Evolutionary conservation across 441 rosid species (phyloP).

Genomic region (Aleurites moluccanus): DNA sequence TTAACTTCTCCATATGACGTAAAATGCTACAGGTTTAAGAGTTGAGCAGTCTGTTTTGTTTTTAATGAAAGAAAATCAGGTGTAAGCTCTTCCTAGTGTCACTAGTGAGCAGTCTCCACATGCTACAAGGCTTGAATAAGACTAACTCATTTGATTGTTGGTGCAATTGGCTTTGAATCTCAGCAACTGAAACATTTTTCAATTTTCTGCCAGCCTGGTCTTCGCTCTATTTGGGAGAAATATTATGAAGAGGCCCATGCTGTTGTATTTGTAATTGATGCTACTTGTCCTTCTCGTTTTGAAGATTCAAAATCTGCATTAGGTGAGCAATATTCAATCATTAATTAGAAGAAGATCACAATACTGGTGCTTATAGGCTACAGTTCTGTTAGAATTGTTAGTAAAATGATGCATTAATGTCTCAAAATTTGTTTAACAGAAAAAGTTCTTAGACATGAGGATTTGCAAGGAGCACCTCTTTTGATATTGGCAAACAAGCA

Average conservation of each 20-base stretch:
- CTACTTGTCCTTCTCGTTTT: constrained; percentile 83
- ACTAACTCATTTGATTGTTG: neutral
- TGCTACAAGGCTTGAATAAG: neutral
- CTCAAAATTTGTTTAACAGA: constrained; percentile 43
- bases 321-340: constrained; percentile 44
- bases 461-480: constrained; percentile 94
- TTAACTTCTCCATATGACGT: neutral
- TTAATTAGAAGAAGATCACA: neutral
- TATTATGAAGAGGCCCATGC: constrained; percentile 99
- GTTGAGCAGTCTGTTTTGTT: constrained; percentile 1
- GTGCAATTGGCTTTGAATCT: neutral
- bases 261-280: constrained; percentile 81
- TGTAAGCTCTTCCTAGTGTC: constrained; percentile 6
- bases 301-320: constrained; percentile 94
- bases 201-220: constrained; percentile 63
- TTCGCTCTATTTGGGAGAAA: constrained; percentile 98
- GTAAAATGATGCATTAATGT: constrained; percentile 15
- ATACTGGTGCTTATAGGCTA: neutral
- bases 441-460: constrained; percentile 93
- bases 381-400: constrained; percentile 7
- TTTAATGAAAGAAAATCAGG: neutral
- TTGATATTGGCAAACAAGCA: constrained; percentile 93
- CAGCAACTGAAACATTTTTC: neutral
- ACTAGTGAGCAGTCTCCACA: neutral
- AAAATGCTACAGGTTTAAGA: neutral